Conservation (phyloP, 2,329 filamentous ascomycete genomes). For the Lachnellula suecica region DNA sequence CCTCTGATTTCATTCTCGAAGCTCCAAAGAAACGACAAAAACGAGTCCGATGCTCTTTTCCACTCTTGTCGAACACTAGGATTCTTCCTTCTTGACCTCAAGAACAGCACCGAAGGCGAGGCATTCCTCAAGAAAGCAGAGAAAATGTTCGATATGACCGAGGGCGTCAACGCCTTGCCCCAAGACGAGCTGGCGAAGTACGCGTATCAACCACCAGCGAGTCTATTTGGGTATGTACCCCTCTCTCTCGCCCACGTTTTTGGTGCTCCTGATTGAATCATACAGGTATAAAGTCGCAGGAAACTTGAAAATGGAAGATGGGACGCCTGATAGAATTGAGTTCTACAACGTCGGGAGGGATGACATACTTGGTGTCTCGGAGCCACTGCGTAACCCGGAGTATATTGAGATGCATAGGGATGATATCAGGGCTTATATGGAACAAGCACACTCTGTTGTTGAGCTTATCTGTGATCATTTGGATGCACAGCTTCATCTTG, state of each 20-base stretch:
- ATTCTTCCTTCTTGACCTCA: constrained; percentile 15
- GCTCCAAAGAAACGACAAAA: background rate
- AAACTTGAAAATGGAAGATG: constrained; percentile 10
- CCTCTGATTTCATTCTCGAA: background rate
- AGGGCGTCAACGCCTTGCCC: constrained; percentile 33
- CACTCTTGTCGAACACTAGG: constrained; percentile 10
- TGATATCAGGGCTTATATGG: too few relatives aligned
- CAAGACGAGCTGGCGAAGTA: constrained; percentile 50
- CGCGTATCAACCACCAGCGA: constrained; percentile 38
- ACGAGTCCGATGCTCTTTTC: constrained; percentile 6
- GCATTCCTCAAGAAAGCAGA: constrained; percentile 13
- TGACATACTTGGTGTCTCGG: constrained; percentile 4
- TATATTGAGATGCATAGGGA: too few relatives aligned
- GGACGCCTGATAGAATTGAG: constrained; percentile 1
- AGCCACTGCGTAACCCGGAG: too few relatives aligned
- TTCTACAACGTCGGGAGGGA: constrained; percentile 7
- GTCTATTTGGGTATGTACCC: constrained; percentile 7
- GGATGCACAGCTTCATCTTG: too few relatives aligned
- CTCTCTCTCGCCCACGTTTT: background rate
- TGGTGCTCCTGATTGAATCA: background rate
- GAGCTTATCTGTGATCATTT: too few relatives aligned
- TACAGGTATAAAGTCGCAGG: constrained; percentile 2
- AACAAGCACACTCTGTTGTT: too few relatives aligned
- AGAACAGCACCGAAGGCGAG: constrained; percentile 8
- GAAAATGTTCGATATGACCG: constrained; percentile 7